Percentiles rank a stretch among this genome's conserved stretches.
These are phyloP conservation scores for Ophiostoma piceae DNA, from an alignment of 2,329 filamentous ascomycete genomes.

Conservation along the genomic window DNA sequence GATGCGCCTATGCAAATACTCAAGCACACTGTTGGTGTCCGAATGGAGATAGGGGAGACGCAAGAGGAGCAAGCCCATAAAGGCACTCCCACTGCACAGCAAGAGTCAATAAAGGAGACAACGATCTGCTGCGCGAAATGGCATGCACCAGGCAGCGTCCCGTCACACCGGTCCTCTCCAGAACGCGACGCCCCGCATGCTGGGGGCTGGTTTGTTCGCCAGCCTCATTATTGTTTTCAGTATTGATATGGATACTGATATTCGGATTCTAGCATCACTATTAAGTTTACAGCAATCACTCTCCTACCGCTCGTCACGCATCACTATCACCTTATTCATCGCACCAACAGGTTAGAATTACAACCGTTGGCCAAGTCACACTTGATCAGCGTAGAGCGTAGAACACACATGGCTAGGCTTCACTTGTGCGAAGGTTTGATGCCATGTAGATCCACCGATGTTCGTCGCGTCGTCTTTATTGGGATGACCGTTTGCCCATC, in stretches of 20 bases:
- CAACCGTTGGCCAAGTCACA: too few relatives aligned
- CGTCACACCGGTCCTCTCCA: constrained; percentile 3
- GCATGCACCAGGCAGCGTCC: background rate
- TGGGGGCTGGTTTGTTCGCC: background rate
- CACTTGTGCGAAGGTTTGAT: too few relatives aligned
- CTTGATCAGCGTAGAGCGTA: too few relatives aligned
- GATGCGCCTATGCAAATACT: background rate
- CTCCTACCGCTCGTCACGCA: too few relatives aligned
- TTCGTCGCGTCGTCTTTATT: background rate
- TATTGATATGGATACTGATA: too few relatives aligned
- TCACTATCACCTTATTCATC: too few relatives aligned
- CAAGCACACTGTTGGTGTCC: background rate
- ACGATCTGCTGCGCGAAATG: background rate
- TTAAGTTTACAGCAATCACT: too few relatives aligned
- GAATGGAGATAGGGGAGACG: background rate
- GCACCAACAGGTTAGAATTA: too few relatives aligned
- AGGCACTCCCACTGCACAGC: background rate
- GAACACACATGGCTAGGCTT: too few relatives aligned
- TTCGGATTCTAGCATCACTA: too few relatives aligned
- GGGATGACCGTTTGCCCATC: background rate
- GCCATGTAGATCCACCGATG: background rate
- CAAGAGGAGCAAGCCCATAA: background rate
- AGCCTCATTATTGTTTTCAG: background rate
- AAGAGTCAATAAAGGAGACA: background rate
- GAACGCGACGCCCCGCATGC: background rate